These are phyloP conservation scores for Wickerhamomyces silvicola DNA, from an alignment of 805 yeast species.

Conservation along the genomic window DNA sequence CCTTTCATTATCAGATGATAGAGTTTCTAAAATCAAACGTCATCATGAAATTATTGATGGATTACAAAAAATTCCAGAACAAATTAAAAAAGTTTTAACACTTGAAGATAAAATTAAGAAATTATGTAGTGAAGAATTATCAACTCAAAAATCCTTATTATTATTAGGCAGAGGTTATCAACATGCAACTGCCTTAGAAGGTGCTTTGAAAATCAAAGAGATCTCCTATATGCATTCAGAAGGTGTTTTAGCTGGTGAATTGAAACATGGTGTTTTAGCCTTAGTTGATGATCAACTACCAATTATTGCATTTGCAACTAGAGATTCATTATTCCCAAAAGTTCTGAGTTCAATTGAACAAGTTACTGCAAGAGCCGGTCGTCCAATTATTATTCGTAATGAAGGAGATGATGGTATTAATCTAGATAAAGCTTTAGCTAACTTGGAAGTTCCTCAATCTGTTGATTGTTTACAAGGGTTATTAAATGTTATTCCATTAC, in stretches of 20 bases:
- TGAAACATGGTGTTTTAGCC: constrained; percentile 97
- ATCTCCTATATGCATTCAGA: constrained; percentile 98
- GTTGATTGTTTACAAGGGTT: constrained; percentile 98
- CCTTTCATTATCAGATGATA: constrained; percentile 87
- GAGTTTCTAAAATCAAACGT: constrained; percentile 68
- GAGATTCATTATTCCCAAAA: constrained; percentile 94
- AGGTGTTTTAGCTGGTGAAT: constrained; percentile 98
- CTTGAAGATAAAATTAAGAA: constrained; percentile 69
- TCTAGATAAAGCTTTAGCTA: constrained; percentile 51
- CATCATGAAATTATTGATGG: constrained; percentile 85
- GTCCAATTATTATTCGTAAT: constrained; percentile 89
- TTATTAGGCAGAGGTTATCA: constrained; percentile 97
- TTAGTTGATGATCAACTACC: constrained; percentile 92
- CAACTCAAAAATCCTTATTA: constrained; percentile 78
- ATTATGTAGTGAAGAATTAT: constrained; percentile 66
- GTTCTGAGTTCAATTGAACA: constrained; percentile 94
- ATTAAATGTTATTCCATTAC: constrained; percentile 89
- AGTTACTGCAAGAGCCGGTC: constrained; percentile 95
- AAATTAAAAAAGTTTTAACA: constrained; percentile 69
- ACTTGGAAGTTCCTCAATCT: constrained; percentile 87
- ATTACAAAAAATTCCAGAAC: constrained; percentile 74
- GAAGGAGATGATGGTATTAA: constrained; percentile 65
- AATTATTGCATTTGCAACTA: constrained; percentile 90
- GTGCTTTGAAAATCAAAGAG: constrained; percentile 96
- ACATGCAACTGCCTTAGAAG: constrained; percentile 95